Evolutionary conservation across 192 early-diverging fungal species (phyloP), one percentile per base, ranked within the genome.

Genomic region (Paraglomus brasilianum): DNA sequence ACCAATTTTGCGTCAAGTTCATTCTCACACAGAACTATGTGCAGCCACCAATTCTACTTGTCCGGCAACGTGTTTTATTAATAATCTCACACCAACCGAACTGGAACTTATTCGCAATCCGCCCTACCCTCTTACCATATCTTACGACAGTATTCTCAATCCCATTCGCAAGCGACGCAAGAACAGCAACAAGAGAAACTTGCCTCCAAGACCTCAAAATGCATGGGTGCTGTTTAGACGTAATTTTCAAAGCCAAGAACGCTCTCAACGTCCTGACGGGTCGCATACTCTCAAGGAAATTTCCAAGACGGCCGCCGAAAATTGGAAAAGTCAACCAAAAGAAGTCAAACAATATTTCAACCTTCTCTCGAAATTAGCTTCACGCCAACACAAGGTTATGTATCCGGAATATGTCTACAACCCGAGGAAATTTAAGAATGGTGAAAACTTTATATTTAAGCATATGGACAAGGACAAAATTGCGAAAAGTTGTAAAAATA

Each of bases 141-240:
- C 45, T 7, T 22, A 43, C 11, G 24, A 42, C 6, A 39, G 22
- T 42, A 4, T 67, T 13, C 19, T 67, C 8, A 41, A 38, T 1
- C 17, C 65, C 1, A 40, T 51, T 2, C 13, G 17, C 13, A 49
- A 19, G 17, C 13, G 14, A 38, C 64, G 64, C 24, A 41, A 56
- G 39, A 68, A 55, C 38, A 41, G 2, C 0, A 42, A 14, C 4
- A 68, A 67, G 24, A 8, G 5, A 5, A 10, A 2, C 11, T 24
- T 30, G 30, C 30, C 30, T 30, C 49, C 65, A 2, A 50, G 65
- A 67, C 65, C 65, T 17, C 65, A 67, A 67, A 67, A 67, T 53
- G 49, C 38, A 40, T 67, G 65, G 65, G 49, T 67, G 4, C 13
- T 67, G 9, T 68, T 68, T 68, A 13, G 50, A 19, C 51, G 44